Evolutionary conservation across 2,329 filamentous ascomycete genomes (phyloP).

Genomic region (Clonostachys rosea): DNA sequence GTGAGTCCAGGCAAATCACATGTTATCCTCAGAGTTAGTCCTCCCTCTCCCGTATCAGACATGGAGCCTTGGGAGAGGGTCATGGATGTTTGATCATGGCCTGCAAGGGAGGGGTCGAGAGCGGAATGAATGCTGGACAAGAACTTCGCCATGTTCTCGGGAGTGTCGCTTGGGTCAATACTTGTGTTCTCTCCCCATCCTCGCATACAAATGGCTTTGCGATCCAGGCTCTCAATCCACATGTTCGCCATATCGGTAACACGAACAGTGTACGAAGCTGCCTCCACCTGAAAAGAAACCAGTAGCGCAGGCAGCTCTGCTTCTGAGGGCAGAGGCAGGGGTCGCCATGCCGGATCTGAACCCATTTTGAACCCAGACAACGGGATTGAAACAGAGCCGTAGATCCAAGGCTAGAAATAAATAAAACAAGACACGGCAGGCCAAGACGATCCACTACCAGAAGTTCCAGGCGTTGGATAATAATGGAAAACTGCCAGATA

Average conservation of each 20-base stretch:
- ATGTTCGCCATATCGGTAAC: conserved; percentile 69
- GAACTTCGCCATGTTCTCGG: conserved; percentile 63
- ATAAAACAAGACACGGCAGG: no score
- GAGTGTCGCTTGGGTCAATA: conserved; percentile 69
- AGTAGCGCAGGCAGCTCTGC: conserved; percentile 54
- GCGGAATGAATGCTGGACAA: conserved; percentile 55
- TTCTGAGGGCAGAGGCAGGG: conserved; percentile 34
- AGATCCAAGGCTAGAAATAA: background rate
- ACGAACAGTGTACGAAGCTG: conserved; percentile 56
- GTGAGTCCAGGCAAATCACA: conserved; percentile 61
- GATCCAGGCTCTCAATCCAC: conserved; percentile 65
- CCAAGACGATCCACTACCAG: no score
- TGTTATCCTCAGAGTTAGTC: conserved; percentile 48
- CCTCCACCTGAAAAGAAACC: conserved; percentile 51
- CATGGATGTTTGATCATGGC: conserved; percentile 38
- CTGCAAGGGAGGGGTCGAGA: conserved; percentile 38
- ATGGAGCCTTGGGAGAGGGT: conserved; percentile 26
- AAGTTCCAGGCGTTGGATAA: no score
- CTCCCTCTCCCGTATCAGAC: conserved; percentile 27
- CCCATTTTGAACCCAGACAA: conserved; percentile 16
- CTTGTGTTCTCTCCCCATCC: conserved; percentile 60
- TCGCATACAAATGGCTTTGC: conserved; percentile 57
- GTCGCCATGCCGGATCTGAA: conserved; percentile 35
- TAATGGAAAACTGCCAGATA: no score
- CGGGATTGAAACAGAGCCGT: background rate